phyloP scores from a whole-genome alignment of 768 basidiomycete species.

The Phanerodontia chrysosporium region DNA sequence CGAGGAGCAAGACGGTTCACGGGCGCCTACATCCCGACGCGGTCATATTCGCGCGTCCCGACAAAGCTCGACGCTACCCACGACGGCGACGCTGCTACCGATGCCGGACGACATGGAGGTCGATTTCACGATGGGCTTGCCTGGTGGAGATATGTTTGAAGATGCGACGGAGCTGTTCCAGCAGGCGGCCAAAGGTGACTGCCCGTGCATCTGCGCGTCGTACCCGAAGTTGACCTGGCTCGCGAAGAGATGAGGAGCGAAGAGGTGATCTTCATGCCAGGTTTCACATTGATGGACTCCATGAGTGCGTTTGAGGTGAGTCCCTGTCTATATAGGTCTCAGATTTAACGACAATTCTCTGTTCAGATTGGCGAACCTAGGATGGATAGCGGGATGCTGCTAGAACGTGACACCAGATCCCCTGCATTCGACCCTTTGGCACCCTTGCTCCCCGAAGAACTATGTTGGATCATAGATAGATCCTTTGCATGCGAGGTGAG shows the following conservation, averaged over 20 bases:
- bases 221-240: not conserved
- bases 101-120: slow-evolving; percentile 8
- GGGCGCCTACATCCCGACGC: not conserved
- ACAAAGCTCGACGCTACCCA: not conserved
- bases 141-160: slow-evolving; percentile 57
- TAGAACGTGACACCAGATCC: slow-evolving; percentile 32
- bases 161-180: slow-evolving; percentile 62
- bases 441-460: slow-evolving; percentile 68
- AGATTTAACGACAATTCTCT: slow-evolving; percentile 1
- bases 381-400: slow-evolving; percentile 74
- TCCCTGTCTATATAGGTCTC: not conserved
- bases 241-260: slow-evolving; percentile 57
- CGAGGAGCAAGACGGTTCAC: not conserved
- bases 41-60: not conserved
- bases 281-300: slow-evolving; percentile 78
- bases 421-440: slow-evolving; percentile 60
- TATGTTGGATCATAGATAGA: slow-evolving; percentile 87
- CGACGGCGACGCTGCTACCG: not conserved
- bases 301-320: slow-evolving; percentile 90
- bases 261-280: slow-evolving; percentile 60
- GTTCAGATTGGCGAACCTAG: slow-evolving; percentile 83
- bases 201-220: not conserved
- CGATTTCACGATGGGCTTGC: slow-evolving; percentile 29
- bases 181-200: slow-evolving; percentile 57
- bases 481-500: slow-evolving; percentile 75